Base-by-base conservation (phyloP, 805 yeast genomes). In the Candida nonsorbophila region DNA sequence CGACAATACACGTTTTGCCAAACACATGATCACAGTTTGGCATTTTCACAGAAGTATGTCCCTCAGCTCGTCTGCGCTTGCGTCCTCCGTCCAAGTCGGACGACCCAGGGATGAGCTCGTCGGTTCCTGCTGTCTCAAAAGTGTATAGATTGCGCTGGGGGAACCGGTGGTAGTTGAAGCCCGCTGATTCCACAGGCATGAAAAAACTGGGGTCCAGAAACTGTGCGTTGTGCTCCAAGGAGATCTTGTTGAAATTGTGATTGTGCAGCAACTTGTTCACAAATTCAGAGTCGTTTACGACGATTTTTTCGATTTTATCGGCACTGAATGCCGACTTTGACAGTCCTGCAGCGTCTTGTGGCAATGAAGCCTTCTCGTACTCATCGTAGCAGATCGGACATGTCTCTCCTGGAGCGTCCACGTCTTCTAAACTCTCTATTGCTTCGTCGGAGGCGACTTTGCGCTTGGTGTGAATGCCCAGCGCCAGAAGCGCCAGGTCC, bases 311-410 rank as follows among this genome's bases (percentile, higher is more conserved):
- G n/a, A n/a, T n/a, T n/a, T n/a, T n/a, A n/a, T n/a, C n/a, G n/a
- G n/a, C n/a, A n/a, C n/a, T n/a, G n/a, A n/a, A n/a, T n/a, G n/a
- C n/a, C n/a, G n/a, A n/a, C n/a, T n/a, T n/a, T n/a, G n/a, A n/a
- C n/a, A n/a, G n/a, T n/a, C n/a, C n/a, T n/a, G n/a, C n/a, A n/a
- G n/a, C n/a, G n/a, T n/a, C n/a, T n/a, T n/a, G n/a, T n/a, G n/a
- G n/a, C n/a, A n/a, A n/a, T n/a, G n/a, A n/a, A n/a, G n/a, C 14
- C 18, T 21, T 18, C 21, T 48, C 59, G 30, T 57, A 62, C 6
- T 46, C 29, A 12, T 63, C 69, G 37, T 58, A 63, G 43, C 69
- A 63, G 12, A 63, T 63, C 2, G 69, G 66, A 34, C 69, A 63
- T 5, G 51, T 55, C 15, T 36, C 40, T 3, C 27, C 32, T 5